phyloP scores from a whole-genome alignment of 768 basidiomycete species.

The Suillus decipiens region DNA sequence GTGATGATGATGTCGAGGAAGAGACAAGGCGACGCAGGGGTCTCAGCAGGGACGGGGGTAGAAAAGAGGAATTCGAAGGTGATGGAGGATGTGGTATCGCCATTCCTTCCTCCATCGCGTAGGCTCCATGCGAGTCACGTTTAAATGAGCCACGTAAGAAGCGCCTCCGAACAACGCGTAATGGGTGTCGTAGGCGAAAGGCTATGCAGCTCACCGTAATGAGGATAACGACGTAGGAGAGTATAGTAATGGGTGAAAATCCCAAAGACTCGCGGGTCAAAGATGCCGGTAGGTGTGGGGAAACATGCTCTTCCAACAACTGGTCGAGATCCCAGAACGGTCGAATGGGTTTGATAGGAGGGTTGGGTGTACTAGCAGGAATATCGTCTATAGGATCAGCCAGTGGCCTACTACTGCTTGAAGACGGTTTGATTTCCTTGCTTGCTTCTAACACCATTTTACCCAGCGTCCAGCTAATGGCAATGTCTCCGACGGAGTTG shows the following conservation, averaged over 20 bases:
- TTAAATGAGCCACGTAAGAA: conserved; percentile 46
- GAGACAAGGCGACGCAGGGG: conserved; percentile 30
- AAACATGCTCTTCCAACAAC: conserved; percentile 60
- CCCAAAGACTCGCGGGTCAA: conserved; percentile 67
- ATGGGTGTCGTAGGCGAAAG: conserved; percentile 59
- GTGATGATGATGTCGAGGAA: conserved; percentile 18
- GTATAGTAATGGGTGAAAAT: conserved; percentile 66
- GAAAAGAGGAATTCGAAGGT: conserved; percentile 19
- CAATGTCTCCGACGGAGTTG: conserved; percentile 90
- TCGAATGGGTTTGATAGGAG: conserved; percentile 62
- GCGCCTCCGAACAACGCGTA: conserved; percentile 46
- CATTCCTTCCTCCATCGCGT: conserved; percentile 52
- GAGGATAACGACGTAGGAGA: conserved; percentile 53
- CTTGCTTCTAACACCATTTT: conserved; percentile 99
- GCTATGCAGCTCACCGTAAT: conserved; percentile 44
- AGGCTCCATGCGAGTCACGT: conserved; percentile 25
- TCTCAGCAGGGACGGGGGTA: conserved; percentile 28
- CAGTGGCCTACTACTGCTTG: conserved; percentile 53
- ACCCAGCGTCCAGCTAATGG: conserved; percentile 96
- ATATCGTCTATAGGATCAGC: conserved; percentile 73
- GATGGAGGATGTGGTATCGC: conserved; percentile 21
- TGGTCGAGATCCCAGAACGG: conserved; percentile 60
- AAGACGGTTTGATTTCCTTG: conserved; percentile 67
- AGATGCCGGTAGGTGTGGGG: conserved; percentile 65
- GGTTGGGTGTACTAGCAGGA: conserved; percentile 46